A percentile compares a stretch with the other conserved stretches of the same genome.
phyloP scores from a whole-genome alignment of 2,329 filamentous ascomycete genomes.

The Myriangium duriaei region DNA sequence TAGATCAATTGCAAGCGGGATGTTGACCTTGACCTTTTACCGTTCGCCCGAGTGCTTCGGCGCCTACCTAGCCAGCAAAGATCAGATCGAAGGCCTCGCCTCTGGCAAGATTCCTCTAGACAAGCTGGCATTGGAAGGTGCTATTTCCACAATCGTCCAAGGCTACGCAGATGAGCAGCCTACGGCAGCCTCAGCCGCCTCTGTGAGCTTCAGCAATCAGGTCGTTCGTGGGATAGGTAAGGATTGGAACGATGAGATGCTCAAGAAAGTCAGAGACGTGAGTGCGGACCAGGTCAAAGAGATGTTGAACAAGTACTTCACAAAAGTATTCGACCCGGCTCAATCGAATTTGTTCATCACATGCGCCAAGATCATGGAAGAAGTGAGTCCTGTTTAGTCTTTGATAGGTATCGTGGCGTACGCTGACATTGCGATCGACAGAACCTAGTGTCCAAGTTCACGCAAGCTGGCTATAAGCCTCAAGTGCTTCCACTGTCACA shows the following conservation, averaged over 20 bases:
- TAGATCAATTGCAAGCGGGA: conserved; percentile 65
- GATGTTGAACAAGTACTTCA: conserved; percentile 60
- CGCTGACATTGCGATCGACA: conserved; percentile 27
- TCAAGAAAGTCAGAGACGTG: conserved; percentile 66
- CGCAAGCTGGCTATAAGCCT: conserved; percentile 64
- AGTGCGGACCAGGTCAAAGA: conserved; percentile 62
- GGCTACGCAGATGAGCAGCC: conserved; percentile 77
- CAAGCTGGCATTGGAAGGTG: conserved; percentile 71
- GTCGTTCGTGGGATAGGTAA: conserved; percentile 65
- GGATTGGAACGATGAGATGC: conserved; percentile 64
- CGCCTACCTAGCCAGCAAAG: conserved; percentile 65
- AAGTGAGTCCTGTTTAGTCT: conserved; percentile 46
- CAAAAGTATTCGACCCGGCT: conserved; percentile 68
- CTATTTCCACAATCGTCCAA: conserved; percentile 80
- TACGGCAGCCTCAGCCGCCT: conserved; percentile 70
- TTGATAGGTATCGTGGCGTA: conserved; percentile 12
- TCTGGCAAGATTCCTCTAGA: conserved; percentile 62
- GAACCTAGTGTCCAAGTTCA: conserved; percentile 65
- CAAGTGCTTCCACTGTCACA: conserved; percentile 60
- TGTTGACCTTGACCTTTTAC: conserved; percentile 75
- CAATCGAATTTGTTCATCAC: conserved; percentile 80
- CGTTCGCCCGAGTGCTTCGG: conserved; percentile 81
- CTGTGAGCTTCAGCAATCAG: conserved; percentile 69
- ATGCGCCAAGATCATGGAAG: conserved; percentile 71
- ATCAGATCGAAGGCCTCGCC: conserved; percentile 62